phyloP scores from a whole-genome alignment of 208 protist genomes.

The Leishmania aethiopica region DNA sequence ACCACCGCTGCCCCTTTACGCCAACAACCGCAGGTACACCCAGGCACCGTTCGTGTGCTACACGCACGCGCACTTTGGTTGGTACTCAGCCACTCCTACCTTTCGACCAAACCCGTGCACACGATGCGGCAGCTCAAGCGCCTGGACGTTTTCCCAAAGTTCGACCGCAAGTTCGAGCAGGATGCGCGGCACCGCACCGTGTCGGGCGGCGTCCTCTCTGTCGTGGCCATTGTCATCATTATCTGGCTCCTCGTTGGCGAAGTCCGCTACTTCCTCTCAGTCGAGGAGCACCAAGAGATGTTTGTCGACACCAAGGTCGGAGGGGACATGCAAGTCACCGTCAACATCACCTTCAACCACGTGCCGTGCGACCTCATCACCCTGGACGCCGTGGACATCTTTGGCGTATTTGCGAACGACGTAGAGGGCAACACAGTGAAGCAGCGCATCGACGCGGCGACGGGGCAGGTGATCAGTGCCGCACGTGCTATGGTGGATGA shows the following conservation, averaged over 20 bases:
- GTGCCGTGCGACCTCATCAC: slow-evolving; percentile 83
- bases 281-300: slow-evolving; percentile 68
- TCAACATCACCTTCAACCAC: slow-evolving; percentile 80
- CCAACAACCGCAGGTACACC: not conserved
- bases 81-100: not conserved
- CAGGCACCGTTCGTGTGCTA: not conserved
- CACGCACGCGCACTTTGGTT: not conserved
- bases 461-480: slow-evolving; percentile 37
- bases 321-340: slow-evolving; percentile 57
- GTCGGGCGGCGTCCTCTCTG: slow-evolving; percentile 54
- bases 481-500: slow-evolving; percentile 46
- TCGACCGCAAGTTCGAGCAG: slow-evolving; percentile 82
- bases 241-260: slow-evolving; percentile 64
- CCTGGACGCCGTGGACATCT: slow-evolving; percentile 73
- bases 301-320: slow-evolving; percentile 71
- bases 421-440: slow-evolving; percentile 53
- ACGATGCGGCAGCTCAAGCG: slow-evolving; percentile 42
- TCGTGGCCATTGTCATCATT: slow-evolving; percentile 56
- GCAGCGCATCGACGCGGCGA: slow-evolving; percentile 47
- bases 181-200: slow-evolving; percentile 68
- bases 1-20: not conserved
- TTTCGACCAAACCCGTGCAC: not conserved
- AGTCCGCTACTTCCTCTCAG: slow-evolving; percentile 67
- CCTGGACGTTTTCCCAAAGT: slow-evolving; percentile 92
- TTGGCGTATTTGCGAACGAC: slow-evolving; percentile 47